Base-by-base conservation (phyloP, 1,139 yeast species). In the Pichia sp. region DNA sequence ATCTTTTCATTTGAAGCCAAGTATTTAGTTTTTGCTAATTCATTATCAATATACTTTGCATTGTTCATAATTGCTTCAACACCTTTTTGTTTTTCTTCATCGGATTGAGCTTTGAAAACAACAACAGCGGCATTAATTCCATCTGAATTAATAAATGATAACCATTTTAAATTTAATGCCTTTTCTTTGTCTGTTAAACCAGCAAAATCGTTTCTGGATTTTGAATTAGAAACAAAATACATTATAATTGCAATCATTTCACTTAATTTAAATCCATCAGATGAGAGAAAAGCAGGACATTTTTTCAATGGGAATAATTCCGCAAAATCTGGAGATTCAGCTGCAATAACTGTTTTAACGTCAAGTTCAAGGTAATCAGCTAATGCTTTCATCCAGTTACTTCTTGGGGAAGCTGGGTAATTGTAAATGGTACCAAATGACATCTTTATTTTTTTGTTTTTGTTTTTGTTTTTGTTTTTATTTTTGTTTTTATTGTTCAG, bases 291-390 rank as follows among this genome's bases (percentile, higher is more conserved):
- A 37, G 65, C 58, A 45, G 67, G 67, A 23, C 52, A 51, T 48
- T 55, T 66, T 46, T 50, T 60, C 56, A 62, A 48, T 37, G 67
- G 65, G 55, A 62, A 63, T 5, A 62, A 46, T 46, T 47, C n/a
- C 22, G 37, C 23, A 11, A 36, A 36, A 16, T 36, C 31, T 20
- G 34, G 22, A 23, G 25, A 26, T 28, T 27, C 39, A 12, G 25
- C 6, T 7, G 30, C 31, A 5, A 9, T 22, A 24, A 34, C 25
- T 35, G 70, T 47, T 49, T 66, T 63, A 55, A 72, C 62, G 47
- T 73, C 77, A 52, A 74, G 64, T 47, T 66, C 63, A 55, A 48
- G 28, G 27, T 39, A 43, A 37, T 52, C 43, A 27, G 43, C 47
- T 12, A 52, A 43, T 20, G 45, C 47, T 30, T 45, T 41, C 30